phyloP scores from a whole-genome alignment of 1,284 basidiomycete genomes.

The Polyporus tsugae region DNA sequence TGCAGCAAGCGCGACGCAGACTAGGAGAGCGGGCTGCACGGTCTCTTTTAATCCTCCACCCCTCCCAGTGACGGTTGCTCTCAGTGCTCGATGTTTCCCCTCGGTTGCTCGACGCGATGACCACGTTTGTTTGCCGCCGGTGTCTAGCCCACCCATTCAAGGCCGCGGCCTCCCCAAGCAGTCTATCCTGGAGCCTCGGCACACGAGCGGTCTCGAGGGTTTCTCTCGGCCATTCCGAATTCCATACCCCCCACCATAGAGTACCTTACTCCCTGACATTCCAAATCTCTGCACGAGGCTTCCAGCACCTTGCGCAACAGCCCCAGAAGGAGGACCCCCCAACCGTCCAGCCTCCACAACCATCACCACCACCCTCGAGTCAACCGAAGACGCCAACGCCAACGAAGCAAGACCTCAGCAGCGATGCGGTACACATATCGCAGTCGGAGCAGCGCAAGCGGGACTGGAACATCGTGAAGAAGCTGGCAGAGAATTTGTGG shows the following conservation, averaged over 20 bases:
- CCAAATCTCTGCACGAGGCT: neutral
- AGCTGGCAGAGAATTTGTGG: conserved; percentile 75
- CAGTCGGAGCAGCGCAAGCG: conserved; percentile 63
- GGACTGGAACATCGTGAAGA: conserved; percentile 75
- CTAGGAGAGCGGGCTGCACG: neutral
- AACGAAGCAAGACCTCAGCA: conserved; percentile 25
- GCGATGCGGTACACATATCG: conserved; percentile 35
- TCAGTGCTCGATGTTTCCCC: neutral
- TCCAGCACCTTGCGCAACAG: conserved; percentile 21
- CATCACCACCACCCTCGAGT: conserved; percentile 4
- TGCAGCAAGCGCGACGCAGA: neutral
- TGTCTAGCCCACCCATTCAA: conserved; percentile 18
- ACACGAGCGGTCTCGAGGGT: conserved; percentile 6
- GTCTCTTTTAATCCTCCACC: neutral
- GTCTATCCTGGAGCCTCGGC: conserved; percentile 9
- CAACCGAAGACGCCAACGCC: neutral
- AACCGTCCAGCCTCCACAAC: conserved; percentile 2
- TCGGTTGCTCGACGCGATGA: conserved; percentile 11
- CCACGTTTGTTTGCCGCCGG: conserved; percentile 22
- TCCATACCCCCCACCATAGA: neutral
- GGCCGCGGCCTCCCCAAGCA: conserved; percentile 6
- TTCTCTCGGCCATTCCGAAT: neutral
- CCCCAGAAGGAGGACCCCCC: conserved; percentile 20
- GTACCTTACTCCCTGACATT: neutral
- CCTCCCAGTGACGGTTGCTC: neutral